Conservation (phyloP, 1,139 yeast genomes). For the Pneumocystis canis region DNA sequence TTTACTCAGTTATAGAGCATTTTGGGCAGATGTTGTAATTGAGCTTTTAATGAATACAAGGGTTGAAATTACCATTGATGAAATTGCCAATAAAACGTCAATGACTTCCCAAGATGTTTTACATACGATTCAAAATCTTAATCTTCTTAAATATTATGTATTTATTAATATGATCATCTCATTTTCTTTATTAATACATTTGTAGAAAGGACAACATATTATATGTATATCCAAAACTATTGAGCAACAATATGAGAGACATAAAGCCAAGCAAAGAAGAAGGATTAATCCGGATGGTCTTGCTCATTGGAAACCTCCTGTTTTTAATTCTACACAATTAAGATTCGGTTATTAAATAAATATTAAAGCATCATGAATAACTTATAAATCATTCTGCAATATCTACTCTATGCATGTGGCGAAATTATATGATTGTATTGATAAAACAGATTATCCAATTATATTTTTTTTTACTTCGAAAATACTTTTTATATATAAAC, state of each 20-base stretch:
- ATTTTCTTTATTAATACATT: not conserved
- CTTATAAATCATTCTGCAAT: not conserved
- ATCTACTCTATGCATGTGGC: no score
- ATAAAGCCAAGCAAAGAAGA: constrained; percentile 56
- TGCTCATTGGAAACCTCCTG: constrained; percentile 80
- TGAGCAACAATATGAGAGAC: constrained; percentile 57
- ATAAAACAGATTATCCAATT: not conserved
- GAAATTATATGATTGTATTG: no score
- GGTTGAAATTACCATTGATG: constrained; percentile 78
- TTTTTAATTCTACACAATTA: constrained; percentile 87
- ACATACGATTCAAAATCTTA: constrained; percentile 82
- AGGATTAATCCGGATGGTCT: constrained; percentile 52
- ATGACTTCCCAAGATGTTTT: constrained; percentile 94
- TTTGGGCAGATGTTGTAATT: constrained; percentile 85
- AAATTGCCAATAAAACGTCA: constrained; percentile 68
- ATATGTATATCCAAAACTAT: constrained; percentile 80
- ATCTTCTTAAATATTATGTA: constrained; percentile 54
- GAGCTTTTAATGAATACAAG: constrained; percentile 53
- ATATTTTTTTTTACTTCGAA: not conserved
- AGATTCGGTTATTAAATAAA: constrained; percentile 73
- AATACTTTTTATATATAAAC: not conserved
- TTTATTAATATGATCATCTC: not conserved
- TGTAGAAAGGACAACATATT: constrained; percentile 86
- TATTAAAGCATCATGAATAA: not conserved
- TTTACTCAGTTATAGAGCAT: constrained; percentile 80